Evolutionary conservation across 2,329 filamentous ascomycete species (phyloP).

Genomic region (Arthroderma uncinatum): DNA sequence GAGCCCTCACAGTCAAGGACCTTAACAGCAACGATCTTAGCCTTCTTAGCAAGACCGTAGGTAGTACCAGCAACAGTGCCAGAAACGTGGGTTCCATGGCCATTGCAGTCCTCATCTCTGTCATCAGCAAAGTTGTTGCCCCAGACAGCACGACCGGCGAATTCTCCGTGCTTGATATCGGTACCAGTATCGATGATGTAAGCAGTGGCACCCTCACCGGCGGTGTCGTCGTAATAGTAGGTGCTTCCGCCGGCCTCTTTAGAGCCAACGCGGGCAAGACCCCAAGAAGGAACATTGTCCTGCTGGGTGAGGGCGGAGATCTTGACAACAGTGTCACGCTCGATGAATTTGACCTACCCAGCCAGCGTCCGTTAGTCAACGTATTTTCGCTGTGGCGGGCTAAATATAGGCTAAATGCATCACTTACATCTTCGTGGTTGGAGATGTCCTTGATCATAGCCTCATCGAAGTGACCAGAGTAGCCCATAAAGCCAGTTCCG

Average conservation of each 20-base stretch:
- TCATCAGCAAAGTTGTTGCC: slow-evolving; percentile 25
- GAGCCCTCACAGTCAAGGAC: slow-evolving; percentile 36
- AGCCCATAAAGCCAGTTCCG: slow-evolving; percentile 1
- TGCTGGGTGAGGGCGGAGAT: slow-evolving; percentile 15
- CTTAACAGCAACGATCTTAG: slow-evolving; percentile 39
- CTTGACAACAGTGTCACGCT: slow-evolving; percentile 11
- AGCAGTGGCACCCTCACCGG: slow-evolving; percentile 27
- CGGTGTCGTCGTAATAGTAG: slow-evolving; percentile 29
- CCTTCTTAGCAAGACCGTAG: slow-evolving; percentile 30
- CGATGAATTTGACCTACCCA: slow-evolving; percentile 14
- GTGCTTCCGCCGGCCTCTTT: slow-evolving; percentile 16
- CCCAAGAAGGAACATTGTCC: slow-evolving; percentile 23
- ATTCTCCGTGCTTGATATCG: slow-evolving; percentile 25
- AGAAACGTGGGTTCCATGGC: slow-evolving; percentile 32
- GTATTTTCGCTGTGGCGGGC: slow-evolving; percentile 12
- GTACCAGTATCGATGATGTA: slow-evolving; percentile 34
- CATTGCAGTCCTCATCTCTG: slow-evolving; percentile 18
- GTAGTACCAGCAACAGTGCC: slow-evolving; percentile 26
- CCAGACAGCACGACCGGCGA: slow-evolving; percentile 27
- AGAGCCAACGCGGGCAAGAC: slow-evolving; percentile 27
- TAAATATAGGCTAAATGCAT: not conserved
- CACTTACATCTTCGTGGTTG: slow-evolving; percentile 5
- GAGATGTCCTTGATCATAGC: slow-evolving; percentile 9
- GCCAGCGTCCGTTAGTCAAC: not conserved
- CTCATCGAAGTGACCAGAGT: slow-evolving; percentile 10